Evolutionary conservation across 2,329 filamentous ascomycete genomes (phyloP).

Genomic region (Cladosporium sp.): DNA sequence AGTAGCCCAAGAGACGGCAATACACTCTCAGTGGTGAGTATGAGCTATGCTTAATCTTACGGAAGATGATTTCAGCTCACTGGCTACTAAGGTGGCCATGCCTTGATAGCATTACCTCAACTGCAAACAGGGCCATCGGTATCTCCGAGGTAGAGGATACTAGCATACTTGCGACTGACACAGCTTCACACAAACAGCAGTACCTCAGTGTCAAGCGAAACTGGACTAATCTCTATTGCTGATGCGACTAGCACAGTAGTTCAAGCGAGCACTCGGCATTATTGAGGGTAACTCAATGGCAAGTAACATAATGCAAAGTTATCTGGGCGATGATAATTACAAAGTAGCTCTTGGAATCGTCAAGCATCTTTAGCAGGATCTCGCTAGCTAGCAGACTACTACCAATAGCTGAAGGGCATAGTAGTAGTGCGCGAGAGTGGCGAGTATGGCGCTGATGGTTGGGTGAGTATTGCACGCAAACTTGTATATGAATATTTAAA

Average conservation of each 20-base stretch:
- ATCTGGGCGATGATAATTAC: not conserved
- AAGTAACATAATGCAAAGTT: not conserved
- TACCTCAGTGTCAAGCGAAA: not conserved
- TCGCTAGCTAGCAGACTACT: not conserved
- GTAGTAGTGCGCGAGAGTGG: not conserved
- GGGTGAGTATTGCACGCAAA: not conserved
- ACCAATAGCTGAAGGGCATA: not conserved
- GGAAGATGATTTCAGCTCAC: not conserved
- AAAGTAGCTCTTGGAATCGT: not conserved
- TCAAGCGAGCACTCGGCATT: not conserved
- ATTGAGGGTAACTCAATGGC: not conserved
- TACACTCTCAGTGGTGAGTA: not conserved
- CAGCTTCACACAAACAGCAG: too few species aligned
- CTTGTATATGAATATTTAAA: not conserved
- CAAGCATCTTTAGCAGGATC: not conserved
- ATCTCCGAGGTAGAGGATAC: not conserved
- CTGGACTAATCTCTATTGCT: not conserved
- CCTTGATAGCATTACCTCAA: not conserved
- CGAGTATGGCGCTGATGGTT: not conserved
- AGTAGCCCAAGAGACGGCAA: not conserved
- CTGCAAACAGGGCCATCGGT: not conserved
- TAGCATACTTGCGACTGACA: not conserved
- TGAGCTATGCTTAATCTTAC: not conserved
- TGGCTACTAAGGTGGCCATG: not conserved
- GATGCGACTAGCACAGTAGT: not conserved